Evolutionary conservation across 345 rosid genomes (phyloP), one percentile per base, ranked within the genome.

Genomic region (Trapa bicornis): DNA sequence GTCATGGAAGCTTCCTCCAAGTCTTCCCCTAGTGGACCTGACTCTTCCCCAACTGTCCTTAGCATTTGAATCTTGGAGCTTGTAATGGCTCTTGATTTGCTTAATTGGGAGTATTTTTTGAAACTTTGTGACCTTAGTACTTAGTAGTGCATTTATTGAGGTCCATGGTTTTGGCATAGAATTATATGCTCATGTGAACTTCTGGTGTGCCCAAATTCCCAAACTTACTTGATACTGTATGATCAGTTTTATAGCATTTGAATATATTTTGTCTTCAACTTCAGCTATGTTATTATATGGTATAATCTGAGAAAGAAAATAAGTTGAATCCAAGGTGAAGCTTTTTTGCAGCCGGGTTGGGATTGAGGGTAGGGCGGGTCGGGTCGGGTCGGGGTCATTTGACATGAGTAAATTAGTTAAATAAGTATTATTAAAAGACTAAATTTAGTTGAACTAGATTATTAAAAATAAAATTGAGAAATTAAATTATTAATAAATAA

Each of bases 21-120:
- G 80, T 88, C 97, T 37, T 88, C 95, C 15, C 86, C 95, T 3
- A 92, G 88, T 37, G 86, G 86, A 73, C 95, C 90, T 22, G 92
- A 88, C 60, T 57, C 53, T 57, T 86, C 85, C 64, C 85, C 94
- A 11, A 57, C 62, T 32, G 62, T 57, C 37, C 62, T 57, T 37
- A 32, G 62, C 62, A 57, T 57, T 29, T 57, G 29, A 7, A 54
- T 54, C 14, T 57, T 11, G 14, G 10, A 57, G 37, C 37, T 57
- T 57, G 62, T 8, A 57, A 57, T 57, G 48, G 8, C 7, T 41
- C 58, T 53, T 53, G 4, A 53, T 4, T 53, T 17, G 58, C 58
- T 53, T 3, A 53, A 53, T 32, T 54, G 89, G 91, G 41, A 80
- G 85, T 33, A 75, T 14, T 50, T 22, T 6, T 50, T 4, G n/a